Evolutionary conservation across 140 eudicot species (phyloP).

Genomic region (Bidens hawaiensis): DNA sequence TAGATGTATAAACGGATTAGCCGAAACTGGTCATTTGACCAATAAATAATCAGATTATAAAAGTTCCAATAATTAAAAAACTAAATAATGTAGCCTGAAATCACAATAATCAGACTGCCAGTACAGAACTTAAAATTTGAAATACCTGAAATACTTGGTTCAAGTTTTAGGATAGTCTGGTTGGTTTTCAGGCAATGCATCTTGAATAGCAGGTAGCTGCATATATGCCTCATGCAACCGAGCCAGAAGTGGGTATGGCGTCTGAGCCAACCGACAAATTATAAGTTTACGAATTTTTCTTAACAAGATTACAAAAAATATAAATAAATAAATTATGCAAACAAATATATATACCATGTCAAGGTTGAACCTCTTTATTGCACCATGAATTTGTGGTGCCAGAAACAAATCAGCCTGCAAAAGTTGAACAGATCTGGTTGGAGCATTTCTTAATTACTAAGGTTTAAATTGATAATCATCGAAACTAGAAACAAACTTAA

Average conservation of each 20-base stretch:
- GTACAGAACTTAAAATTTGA: neutral
- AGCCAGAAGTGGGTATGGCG: constrained; percentile 48
- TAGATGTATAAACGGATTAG: neutral
- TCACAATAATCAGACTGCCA: neutral
- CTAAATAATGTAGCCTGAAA: neutral
- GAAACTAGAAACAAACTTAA: neutral
- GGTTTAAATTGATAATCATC: neutral
- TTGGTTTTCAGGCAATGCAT: constrained; percentile 80
- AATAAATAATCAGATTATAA: neutral
- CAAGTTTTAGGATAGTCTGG: constrained; percentile 60
- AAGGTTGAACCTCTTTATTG: constrained; percentile 53
- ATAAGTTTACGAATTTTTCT: neutral
- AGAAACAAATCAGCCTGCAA: constrained; percentile 91
- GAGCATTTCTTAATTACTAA: neutral
- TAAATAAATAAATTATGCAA: neutral
- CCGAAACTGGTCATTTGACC: neutral
- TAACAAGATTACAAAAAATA: neutral
- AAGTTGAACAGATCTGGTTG: neutral
- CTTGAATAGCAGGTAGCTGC: constrained; percentile 57
- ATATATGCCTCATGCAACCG: constrained; percentile 57
- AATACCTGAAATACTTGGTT: constrained; percentile 17
- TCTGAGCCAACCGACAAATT: constrained; percentile 31
- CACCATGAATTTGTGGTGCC: constrained; percentile 72
- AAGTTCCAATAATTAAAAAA: neutral
- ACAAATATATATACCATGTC: constrained; percentile 72